Evolutionary conservation across 805 yeast species (phyloP).

Genomic region (Sugiyamaella valdiviana): DNA sequence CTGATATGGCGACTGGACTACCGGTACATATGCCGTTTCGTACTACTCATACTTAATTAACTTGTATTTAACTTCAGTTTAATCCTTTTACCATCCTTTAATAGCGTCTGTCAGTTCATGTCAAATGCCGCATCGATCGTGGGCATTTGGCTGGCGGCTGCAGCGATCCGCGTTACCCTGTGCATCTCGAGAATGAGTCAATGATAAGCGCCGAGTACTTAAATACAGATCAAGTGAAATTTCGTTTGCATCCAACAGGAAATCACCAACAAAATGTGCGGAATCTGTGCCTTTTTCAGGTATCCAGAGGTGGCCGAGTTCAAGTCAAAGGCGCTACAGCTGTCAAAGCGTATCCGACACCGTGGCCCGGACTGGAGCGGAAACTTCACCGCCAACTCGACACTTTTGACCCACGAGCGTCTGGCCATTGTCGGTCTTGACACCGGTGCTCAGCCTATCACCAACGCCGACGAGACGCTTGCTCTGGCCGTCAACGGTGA

Average conservation of each 20-base stretch:
- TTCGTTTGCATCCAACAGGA: neutral
- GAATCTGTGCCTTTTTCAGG: conserved; percentile 88
- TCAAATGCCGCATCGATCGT: too few relatives aligned
- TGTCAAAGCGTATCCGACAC: conserved; percentile 89
- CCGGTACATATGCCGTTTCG: too few relatives aligned
- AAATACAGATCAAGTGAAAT: neutral
- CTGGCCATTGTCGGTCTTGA: conserved; percentile 95
- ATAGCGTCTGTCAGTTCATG: too few relatives aligned
- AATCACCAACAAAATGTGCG: conserved; percentile 62
- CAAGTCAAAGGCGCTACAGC: conserved; percentile 82
- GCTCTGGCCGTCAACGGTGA: conserved; percentile 92
- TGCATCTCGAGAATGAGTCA: neutral
- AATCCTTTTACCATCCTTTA: neutral
- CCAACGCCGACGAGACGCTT: conserved; percentile 66
- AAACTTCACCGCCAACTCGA: conserved; percentile 67
- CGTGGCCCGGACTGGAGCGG: conserved; percentile 99
- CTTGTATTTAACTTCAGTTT: neutral
- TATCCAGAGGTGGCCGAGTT: conserved; percentile 73
- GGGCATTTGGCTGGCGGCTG: neutral
- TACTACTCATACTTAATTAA: neutral
- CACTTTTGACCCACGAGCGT: conserved; percentile 91
- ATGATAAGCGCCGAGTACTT: neutral
- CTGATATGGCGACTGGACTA: too few relatives aligned
- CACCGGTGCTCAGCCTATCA: conserved; percentile 97
- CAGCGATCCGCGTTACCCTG: neutral